phyloP scores from a whole-genome alignment of 2,329 filamentous ascomycete genomes.

The Epichloe bromicola region DNA sequence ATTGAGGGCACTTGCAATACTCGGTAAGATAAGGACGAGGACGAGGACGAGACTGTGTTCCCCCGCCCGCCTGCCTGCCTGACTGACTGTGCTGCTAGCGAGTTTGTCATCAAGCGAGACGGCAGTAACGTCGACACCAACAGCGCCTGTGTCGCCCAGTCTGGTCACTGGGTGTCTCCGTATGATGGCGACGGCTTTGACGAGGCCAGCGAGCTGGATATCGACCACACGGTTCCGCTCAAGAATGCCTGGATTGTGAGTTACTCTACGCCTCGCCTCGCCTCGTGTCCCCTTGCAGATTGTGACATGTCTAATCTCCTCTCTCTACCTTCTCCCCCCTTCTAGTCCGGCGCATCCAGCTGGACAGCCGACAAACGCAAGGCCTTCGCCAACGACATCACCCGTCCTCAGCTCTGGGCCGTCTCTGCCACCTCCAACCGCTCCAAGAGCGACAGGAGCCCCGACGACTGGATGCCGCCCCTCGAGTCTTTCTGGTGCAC shows the following conservation, averaged over 20 bases:
- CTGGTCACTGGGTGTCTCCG: constrained; percentile 56
- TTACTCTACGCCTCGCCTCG: constrained; percentile 5
- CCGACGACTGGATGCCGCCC: constrained; percentile 65
- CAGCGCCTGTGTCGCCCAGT: constrained; percentile 47
- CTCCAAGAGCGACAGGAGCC: constrained; percentile 58
- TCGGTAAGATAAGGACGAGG: constrained; percentile 21
- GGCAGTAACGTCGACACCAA: constrained; percentile 48
- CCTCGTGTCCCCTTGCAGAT: background rate
- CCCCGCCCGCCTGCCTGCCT: no score
- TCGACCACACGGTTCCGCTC: constrained; percentile 73
- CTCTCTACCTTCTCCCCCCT: background rate
- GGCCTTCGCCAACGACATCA: constrained; percentile 65
- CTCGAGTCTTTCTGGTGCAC: constrained; percentile 59
- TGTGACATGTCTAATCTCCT: background rate
- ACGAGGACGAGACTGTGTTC: background rate
- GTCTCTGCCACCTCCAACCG: constrained; percentile 69
- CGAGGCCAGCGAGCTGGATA: constrained; percentile 56
- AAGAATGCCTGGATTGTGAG: constrained; percentile 65
- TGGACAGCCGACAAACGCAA: constrained; percentile 60
- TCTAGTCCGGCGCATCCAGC: constrained; percentile 51
- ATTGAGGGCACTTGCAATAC: constrained; percentile 57
- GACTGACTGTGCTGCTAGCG: constrained; percentile 21
- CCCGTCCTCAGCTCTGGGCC: constrained; percentile 62
- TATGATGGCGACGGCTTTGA: constrained; percentile 66
- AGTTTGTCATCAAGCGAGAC: constrained; percentile 62